These are phyloP conservation scores for Anacardium occidentale DNA, from an alignment of 345 rosid species.

Conservation along the genomic window DNA sequence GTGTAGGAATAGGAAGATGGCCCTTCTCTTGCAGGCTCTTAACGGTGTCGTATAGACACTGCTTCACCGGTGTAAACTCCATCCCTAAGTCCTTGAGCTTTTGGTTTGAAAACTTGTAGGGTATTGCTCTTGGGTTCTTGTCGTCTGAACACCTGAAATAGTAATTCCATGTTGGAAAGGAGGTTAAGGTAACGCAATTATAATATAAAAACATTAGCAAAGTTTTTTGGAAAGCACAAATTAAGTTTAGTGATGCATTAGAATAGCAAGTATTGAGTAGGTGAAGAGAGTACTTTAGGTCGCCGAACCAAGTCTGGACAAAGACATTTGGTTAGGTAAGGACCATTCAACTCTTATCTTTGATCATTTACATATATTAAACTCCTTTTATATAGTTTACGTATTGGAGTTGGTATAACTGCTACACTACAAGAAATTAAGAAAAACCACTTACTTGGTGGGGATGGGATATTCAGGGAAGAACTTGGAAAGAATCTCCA, in stretches of 20 bases:
- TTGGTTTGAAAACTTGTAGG: slow-evolving; percentile 74
- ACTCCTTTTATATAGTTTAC: background rate
- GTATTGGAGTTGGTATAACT: slow-evolving; percentile 4
- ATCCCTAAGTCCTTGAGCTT: slow-evolving; percentile 79
- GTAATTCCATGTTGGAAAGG: too few species aligned
- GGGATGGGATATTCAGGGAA: slow-evolving; percentile 94
- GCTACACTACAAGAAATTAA: background rate
- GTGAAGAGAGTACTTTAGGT: too few species aligned
- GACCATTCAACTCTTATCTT: slow-evolving; percentile 8
- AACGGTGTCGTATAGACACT: slow-evolving; percentile 81
- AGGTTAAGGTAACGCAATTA: too few species aligned
- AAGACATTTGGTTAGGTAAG: slow-evolving; percentile 36
- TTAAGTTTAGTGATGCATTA: too few species aligned
- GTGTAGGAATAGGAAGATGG: slow-evolving; percentile 59
- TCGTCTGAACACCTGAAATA: slow-evolving; percentile 79
- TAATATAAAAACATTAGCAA: too few species aligned
- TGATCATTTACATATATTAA: too few species aligned
- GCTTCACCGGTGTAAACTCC: slow-evolving; percentile 79
- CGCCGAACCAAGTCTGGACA: background rate
- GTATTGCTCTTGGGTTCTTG: slow-evolving; percentile 71
- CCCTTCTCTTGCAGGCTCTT: slow-evolving; percentile 89
- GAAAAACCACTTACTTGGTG: slow-evolving; percentile 60
- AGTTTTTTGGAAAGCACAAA: too few species aligned
- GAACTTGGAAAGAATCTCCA: slow-evolving; percentile 78
- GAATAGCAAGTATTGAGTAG: too few species aligned